Evolutionary conservation across 768 basidiomycete species (phyloP).

Genomic region (Leucocoprinus leucothites): DNA sequence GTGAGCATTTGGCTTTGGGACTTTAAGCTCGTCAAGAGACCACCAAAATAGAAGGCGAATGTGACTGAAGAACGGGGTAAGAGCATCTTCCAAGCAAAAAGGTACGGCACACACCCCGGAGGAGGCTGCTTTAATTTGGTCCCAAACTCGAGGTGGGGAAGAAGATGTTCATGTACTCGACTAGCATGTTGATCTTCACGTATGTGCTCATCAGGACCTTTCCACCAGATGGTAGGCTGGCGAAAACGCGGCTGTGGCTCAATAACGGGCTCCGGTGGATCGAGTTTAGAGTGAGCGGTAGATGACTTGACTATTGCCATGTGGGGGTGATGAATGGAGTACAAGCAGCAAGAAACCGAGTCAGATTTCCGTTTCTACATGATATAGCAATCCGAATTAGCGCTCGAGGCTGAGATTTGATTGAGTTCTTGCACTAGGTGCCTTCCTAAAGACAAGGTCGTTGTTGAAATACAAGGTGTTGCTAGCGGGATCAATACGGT

Average conservation of each 20-base stretch:
- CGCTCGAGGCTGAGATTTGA: not conserved
- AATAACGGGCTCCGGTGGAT: not conserved
- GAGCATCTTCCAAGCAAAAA: not conserved
- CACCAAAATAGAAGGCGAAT: slow-evolving; percentile 10
- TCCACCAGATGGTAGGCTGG: slow-evolving; percentile 2
- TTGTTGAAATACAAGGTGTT: not conserved
- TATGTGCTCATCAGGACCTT: slow-evolving; percentile 8
- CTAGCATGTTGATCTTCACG: slow-evolving; percentile 2
- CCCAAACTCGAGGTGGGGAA: not conserved
- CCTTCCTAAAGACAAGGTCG: slow-evolving; percentile 1
- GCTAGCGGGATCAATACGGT: not conserved
- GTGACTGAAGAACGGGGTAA: not conserved
- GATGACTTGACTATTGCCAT: slow-evolving; percentile 1
- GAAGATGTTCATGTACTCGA: not conserved
- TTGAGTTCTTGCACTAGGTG: not conserved
- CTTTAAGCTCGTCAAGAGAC: slow-evolving; percentile 1
- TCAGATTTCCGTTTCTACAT: slow-evolving; percentile 3
- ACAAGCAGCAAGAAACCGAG: not conserved
- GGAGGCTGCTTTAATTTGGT: not conserved
- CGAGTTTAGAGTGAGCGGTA: slow-evolving; percentile 6
- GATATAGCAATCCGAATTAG: not conserved
- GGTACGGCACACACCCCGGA: not conserved
- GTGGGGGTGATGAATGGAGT: not conserved
- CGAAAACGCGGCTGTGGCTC: not conserved
- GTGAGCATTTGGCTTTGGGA: not conserved